Evolutionary conservation across 805 yeast species (phyloP).

Genomic region (Metschnikowia santaceciliae): DNA sequence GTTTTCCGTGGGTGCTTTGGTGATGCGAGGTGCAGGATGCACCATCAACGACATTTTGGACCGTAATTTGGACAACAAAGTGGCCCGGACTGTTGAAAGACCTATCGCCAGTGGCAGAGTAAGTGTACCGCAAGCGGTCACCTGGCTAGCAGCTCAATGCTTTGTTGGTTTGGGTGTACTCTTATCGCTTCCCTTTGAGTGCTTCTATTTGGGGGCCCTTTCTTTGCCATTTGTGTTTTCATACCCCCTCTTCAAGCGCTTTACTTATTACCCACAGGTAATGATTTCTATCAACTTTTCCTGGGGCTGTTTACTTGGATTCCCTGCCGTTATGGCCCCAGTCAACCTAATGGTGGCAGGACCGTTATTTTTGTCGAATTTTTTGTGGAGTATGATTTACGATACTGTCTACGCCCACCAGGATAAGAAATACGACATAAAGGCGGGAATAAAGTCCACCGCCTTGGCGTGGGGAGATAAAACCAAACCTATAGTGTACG

Average conservation of each 20-base stretch:
- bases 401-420: slow-evolving; percentile 98
- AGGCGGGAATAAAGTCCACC: slow-evolving; percentile 91
- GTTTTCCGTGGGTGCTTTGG: slow-evolving; percentile 78
- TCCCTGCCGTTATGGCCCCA: slow-evolving; percentile 88
- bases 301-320: slow-evolving; percentile 93
- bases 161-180: slow-evolving; percentile 69
- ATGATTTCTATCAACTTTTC: slow-evolving; percentile 77
- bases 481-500: slow-evolving; percentile 65
- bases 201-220: slow-evolving; percentile 78
- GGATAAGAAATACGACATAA: slow-evolving; percentile 82
- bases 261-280: slow-evolving; percentile 93
- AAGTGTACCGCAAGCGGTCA: slow-evolving; percentile 60
- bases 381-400: slow-evolving; percentile 91
- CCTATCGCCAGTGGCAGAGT: slow-evolving; percentile 93
- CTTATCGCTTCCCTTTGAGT: slow-evolving; percentile 68
- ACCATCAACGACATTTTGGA: slow-evolving; percentile 90
- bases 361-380: slow-evolving; percentile 72
- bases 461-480: slow-evolving; percentile 91
- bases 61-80: slow-evolving; percentile 76
- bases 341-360: slow-evolving; percentile 72
- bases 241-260: slow-evolving; percentile 90
- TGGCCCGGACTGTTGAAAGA: slow-evolving; percentile 81
- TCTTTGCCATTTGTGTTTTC: slow-evolving; percentile 77
- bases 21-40: slow-evolving; percentile 98
- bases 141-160: slow-evolving; percentile 71